Percentiles rank a stretch among this genome's conserved stretches.
These are phyloP conservation scores for Prototheca stagnorum DNA, from an alignment of 163 green algal genomes.

Conservation along the genomic window DNA sequence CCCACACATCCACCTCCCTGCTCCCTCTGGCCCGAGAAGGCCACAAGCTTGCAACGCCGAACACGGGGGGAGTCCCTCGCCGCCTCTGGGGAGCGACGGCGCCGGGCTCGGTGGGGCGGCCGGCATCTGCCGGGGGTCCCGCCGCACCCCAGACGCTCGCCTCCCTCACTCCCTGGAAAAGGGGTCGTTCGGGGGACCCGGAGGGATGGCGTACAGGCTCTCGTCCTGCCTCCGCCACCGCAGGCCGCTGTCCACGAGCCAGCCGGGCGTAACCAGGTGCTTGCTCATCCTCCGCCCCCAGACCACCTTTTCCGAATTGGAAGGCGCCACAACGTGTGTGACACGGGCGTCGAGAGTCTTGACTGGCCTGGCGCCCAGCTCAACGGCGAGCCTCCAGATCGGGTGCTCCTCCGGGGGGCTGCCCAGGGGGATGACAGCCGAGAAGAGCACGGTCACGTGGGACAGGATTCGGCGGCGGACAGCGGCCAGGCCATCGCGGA, in stretches of 20 bases:
- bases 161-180: too few relatives aligned
- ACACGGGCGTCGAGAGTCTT: constrained; percentile 28
- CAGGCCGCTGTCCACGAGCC: constrained; percentile 24
- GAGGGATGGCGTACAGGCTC: too few relatives aligned
- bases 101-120: too few relatives aligned
- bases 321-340: constrained; percentile 38
- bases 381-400: constrained; percentile 57
- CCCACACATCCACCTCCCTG: too few relatives aligned
- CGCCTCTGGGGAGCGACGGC: too few relatives aligned
- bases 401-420: constrained; percentile 21
- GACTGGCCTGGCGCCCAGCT: constrained; percentile 72
- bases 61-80: too few relatives aligned
- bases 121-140: too few relatives aligned
- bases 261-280: constrained; percentile 32
- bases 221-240: constrained; percentile 9
- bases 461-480: constrained; percentile 15
- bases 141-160: too few relatives aligned
- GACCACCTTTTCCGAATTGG: constrained; percentile 37
- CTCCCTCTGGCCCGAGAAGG: too few relatives aligned
- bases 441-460: constrained; percentile 38
- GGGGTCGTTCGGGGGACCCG: too few relatives aligned
- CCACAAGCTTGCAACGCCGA: too few relatives aligned
- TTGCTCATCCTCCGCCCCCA: constrained; percentile 20
- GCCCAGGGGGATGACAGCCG: constrained; percentile 28
- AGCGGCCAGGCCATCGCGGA: constrained; percentile 18